Evolutionary conservation across 163 green algal species (phyloP).

Genomic region (Chloromonas sp.): DNA sequence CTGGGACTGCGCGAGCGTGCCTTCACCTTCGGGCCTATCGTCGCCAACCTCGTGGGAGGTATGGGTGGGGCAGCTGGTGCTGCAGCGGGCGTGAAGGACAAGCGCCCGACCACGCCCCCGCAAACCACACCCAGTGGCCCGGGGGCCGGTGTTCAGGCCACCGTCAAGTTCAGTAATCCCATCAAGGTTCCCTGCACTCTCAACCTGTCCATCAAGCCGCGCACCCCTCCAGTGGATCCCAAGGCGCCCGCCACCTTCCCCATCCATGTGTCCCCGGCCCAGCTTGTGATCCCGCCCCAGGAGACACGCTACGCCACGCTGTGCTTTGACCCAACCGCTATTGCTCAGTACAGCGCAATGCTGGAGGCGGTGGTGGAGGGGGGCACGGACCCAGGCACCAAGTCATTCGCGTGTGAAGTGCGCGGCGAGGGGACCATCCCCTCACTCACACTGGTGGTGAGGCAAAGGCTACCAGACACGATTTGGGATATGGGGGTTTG

Average conservation of each 20-base stretch:
- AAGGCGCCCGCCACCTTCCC: slow-evolving; percentile 36
- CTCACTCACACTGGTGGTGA: slow-evolving; percentile 50
- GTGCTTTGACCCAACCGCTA: slow-evolving; percentile 55
- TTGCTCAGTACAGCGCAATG: slow-evolving; percentile 55
- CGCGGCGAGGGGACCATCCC: slow-evolving; percentile 64
- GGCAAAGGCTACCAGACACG: neutral
- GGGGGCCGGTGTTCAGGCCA: slow-evolving; percentile 25
- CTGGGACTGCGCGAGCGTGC: slow-evolving; percentile 57
- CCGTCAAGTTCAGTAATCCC: slow-evolving; percentile 77
- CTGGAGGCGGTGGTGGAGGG: slow-evolving; percentile 61
- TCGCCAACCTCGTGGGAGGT: slow-evolving; percentile 33
- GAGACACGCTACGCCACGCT: slow-evolving; percentile 61
- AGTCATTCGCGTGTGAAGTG: slow-evolving; percentile 58
- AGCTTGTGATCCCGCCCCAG: slow-evolving; percentile 55
- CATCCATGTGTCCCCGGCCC: slow-evolving; percentile 49
- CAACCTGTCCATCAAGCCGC: slow-evolving; percentile 62
- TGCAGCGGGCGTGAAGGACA: neutral
- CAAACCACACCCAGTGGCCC: neutral
- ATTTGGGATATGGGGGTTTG: no score
- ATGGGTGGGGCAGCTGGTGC: no score
- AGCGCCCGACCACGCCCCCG: neutral
- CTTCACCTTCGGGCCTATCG: slow-evolving; percentile 59
- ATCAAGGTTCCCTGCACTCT: slow-evolving; percentile 66
- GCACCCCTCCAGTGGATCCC: neutral
- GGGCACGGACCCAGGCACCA: slow-evolving; percentile 53